Percentiles rank a stretch among this genome's conserved stretches.
These are phyloP conservation scores for Sporisorium exsertum DNA, from an alignment of 1,284 basidiomycete genomes.

Conservation along the genomic window DNA sequence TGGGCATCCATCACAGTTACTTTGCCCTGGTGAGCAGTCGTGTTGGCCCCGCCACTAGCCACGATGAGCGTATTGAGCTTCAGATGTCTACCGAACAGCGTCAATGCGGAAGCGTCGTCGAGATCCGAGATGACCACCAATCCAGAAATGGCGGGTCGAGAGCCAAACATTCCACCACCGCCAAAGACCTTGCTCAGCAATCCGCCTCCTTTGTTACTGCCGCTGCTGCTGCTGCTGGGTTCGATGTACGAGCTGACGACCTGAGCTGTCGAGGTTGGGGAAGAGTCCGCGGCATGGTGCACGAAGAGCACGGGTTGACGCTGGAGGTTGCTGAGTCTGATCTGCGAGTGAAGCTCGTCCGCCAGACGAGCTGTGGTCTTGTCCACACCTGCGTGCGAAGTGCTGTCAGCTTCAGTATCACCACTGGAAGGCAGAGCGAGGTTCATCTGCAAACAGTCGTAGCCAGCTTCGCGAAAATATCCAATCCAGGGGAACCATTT, in stretches of 20 bases:
- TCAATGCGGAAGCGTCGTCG: constrained; percentile 17
- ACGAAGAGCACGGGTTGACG: constrained; percentile 51
- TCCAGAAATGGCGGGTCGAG: constrained; percentile 32
- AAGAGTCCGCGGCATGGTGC: constrained; percentile 19
- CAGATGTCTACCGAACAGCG: constrained; percentile 34
- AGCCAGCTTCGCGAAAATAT: constrained; percentile 50
- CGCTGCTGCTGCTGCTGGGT: background rate
- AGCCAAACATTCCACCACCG: constrained; percentile 27
- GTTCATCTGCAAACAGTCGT: constrained; percentile 52
- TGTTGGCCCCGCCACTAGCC: constrained; percentile 16
- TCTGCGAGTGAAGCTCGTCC: constrained; percentile 44
- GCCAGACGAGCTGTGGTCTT: constrained; percentile 8
- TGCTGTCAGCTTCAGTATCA: background rate
- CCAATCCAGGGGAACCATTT: constrained; percentile 52
- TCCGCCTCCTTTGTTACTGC: constrained; percentile 8
- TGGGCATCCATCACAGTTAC: constrained; percentile 19
- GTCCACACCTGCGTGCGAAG: background rate
- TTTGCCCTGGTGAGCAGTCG: constrained; percentile 21
- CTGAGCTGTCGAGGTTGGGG: constrained; percentile 1
- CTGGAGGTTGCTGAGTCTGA: constrained; percentile 40
- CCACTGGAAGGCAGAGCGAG: constrained; percentile 15
- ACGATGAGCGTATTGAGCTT: constrained; percentile 47
- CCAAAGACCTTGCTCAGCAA: constrained; percentile 36
- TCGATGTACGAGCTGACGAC: constrained; percentile 41
- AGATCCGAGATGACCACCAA: constrained; percentile 41